phyloP scores from a whole-genome alignment of 306 rosid genomes.

The Neltuma alba region DNA sequence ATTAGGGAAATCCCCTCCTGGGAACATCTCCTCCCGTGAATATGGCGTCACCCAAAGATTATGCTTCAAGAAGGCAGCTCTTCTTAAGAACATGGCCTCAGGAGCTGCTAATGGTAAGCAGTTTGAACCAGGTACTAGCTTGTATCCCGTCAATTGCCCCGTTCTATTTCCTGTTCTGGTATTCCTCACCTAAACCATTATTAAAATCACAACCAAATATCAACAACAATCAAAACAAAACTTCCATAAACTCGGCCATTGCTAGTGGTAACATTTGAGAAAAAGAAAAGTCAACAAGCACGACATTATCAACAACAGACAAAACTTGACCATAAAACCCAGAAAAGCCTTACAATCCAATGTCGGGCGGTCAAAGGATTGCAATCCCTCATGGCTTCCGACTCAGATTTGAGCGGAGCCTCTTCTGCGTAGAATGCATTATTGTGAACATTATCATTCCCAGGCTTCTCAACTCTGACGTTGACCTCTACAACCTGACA shows the following conservation, averaged over 20 bases:
- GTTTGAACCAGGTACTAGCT: slow-evolving; percentile 82
- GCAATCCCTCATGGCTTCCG: slow-evolving; percentile 83
- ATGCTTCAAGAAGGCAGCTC: slow-evolving; percentile 87
- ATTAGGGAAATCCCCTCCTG: slow-evolving; percentile 87
- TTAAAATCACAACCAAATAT: slow-evolving; percentile 1
- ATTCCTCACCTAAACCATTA: slow-evolving; percentile 65
- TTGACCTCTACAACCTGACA: slow-evolving; percentile 80
- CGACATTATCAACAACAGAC: slow-evolving; percentile 5
- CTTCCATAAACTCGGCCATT: neutral
- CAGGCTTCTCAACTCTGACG: slow-evolving; percentile 78
- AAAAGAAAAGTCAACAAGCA: neutral
- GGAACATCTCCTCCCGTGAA: slow-evolving; percentile 66
- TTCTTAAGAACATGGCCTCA: slow-evolving; percentile 80
- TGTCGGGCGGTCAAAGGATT: slow-evolving; percentile 80
- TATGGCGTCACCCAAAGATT: slow-evolving; percentile 85
- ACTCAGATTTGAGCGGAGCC: slow-evolving; percentile 71
- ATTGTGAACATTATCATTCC: slow-evolving; percentile 73
- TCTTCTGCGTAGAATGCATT: slow-evolving; percentile 86
- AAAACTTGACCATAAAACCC: slow-evolving; percentile 6
- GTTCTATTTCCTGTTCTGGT: slow-evolving; percentile 76
- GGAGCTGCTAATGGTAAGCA: slow-evolving; percentile 77
- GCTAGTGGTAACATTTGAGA: neutral
- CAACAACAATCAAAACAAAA: no score
- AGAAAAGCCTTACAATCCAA: slow-evolving; percentile 74
- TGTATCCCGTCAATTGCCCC: slow-evolving; percentile 83